Evolutionary conservation across 768 basidiomycete species (phyloP).

Genomic region (Termitomyces titanicus): DNA sequence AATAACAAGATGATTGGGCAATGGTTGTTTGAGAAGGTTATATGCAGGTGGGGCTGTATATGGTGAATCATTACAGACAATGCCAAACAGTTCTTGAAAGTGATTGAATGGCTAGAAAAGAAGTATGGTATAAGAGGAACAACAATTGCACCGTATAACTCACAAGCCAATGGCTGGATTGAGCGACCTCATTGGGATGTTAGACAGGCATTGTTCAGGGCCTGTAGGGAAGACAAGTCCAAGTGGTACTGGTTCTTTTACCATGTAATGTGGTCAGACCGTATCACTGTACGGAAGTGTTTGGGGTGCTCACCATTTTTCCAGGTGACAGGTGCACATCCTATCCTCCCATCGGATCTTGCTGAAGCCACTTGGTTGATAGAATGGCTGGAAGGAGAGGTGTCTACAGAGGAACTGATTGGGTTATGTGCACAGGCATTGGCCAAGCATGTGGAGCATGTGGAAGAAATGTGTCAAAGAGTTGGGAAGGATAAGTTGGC

Average conservation of each 20-base stretch:
- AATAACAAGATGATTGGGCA: no score
- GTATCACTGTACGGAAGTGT: slow-evolving; percentile 23
- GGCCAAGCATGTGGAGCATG: neutral
- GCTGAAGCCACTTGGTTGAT: slow-evolving; percentile 17
- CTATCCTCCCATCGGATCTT: slow-evolving; percentile 28
- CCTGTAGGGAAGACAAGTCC: no score
- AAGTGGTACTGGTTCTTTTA: no score
- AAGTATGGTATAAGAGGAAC: slow-evolving; percentile 33
- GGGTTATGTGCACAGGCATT: neutral
- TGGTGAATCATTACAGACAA: slow-evolving; percentile 18
- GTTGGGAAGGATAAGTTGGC: neutral
- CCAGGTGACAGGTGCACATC: slow-evolving; percentile 28
- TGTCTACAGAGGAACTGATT: neutral
- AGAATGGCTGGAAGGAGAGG: neutral
- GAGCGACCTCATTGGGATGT: no score
- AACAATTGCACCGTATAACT: no score
- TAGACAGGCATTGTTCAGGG: no score
- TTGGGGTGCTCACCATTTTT: slow-evolving; percentile 33
- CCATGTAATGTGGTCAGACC: slow-evolving; percentile 32
- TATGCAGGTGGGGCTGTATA: no score
- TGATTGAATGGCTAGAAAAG: slow-evolving; percentile 12
- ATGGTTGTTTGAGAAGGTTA: slow-evolving; percentile 25
- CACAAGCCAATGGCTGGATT: slow-evolving; percentile 29
- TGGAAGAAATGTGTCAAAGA: neutral
- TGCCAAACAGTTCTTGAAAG: neutral